Percentiles rank a stretch among this genome's conserved stretches.
These are phyloP conservation scores for Selenicereus undatus DNA, from an alignment of 148 eudicot species.

Conservation along the genomic window DNA sequence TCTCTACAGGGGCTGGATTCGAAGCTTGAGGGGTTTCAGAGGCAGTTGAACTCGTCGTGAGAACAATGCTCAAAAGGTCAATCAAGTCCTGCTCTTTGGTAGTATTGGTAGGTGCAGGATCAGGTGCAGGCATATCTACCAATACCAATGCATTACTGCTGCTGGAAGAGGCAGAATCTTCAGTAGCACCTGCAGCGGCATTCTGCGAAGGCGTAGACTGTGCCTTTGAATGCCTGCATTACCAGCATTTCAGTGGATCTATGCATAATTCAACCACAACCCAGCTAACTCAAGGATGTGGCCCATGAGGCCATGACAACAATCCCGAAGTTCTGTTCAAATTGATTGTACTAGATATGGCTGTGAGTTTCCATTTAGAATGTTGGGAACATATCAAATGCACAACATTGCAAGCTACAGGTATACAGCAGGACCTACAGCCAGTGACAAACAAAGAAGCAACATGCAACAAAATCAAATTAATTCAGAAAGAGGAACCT, in stretches of 20 bases:
- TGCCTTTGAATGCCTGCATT: conserved; percentile 70
- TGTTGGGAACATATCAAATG: background rate
- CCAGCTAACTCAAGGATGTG: no score
- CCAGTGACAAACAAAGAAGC: background rate
- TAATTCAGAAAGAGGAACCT: conserved; percentile 39
- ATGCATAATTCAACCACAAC: background rate
- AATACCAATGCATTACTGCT: conserved; percentile 58
- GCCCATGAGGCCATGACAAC: no score
- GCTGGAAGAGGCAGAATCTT: conserved; percentile 40
- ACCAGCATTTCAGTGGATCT: conserved; percentile 7
- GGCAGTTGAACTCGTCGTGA: conserved; percentile 41
- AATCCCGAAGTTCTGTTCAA: background rate
- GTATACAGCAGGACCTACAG: no score
- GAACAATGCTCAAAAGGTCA: conserved; percentile 71
- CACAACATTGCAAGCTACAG: no score
- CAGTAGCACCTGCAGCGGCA: conserved; percentile 26
- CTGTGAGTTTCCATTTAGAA: background rate
- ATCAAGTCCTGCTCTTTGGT: conserved; percentile 71
- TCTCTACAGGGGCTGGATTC: conserved; percentile 27
- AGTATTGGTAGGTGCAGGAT: conserved; percentile 16
- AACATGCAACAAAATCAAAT: conserved; percentile 10
- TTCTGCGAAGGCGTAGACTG: conserved; percentile 39
- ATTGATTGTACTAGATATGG: background rate
- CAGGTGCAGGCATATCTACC: conserved; percentile 42
- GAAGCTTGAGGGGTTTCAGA: conserved; percentile 40